These are phyloP conservation scores for Cordyceps javanica DNA, from an alignment of 2,329 filamentous ascomycete genomes.

Conservation along the genomic window DNA sequence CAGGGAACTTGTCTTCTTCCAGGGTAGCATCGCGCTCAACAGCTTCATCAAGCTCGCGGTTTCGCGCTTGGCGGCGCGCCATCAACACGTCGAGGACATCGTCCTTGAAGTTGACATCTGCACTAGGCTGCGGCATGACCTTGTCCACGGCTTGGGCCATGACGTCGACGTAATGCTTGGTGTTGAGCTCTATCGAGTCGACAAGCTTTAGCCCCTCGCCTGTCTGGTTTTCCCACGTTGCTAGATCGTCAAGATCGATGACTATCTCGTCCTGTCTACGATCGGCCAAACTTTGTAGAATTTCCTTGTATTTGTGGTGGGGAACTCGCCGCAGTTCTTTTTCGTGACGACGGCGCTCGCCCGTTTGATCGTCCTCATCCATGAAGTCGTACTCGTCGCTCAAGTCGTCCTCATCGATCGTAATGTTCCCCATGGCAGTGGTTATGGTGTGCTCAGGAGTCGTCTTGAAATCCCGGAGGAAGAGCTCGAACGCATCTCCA, in stretches of 20 bases:
- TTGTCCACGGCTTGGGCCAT: constrained; percentile 83
- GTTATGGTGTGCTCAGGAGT: constrained; percentile 64
- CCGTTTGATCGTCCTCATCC: constrained; percentile 67
- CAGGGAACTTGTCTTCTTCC: constrained; percentile 75
- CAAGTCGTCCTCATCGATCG: constrained; percentile 78
- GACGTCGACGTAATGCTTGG: constrained; percentile 92
- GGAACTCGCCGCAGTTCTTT: constrained; percentile 47
- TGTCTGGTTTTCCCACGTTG: constrained; percentile 68
- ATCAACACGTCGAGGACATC: constrained; percentile 96
- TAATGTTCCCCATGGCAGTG: constrained; percentile 76
- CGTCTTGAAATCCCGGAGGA: constrained; percentile 83
- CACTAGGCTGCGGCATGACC: constrained; percentile 70
- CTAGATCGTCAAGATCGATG: constrained; percentile 85
- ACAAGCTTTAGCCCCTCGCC: constrained; percentile 68
- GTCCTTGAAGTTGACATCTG: constrained; percentile 87
- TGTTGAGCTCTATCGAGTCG: constrained; percentile 81
- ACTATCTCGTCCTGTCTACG: constrained; percentile 69
- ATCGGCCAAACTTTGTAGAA: constrained; percentile 83
- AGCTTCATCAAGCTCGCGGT: constrained; percentile 66
- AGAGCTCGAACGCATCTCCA: constrained; percentile 76
- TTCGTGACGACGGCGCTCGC: constrained; percentile 43
- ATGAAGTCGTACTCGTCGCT: constrained; percentile 92
- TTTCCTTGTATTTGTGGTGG: constrained; percentile 80
- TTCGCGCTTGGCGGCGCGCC: constrained; percentile 81
- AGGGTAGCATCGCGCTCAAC: constrained; percentile 61